Evolutionary conservation across 768 basidiomycete species (phyloP), one percentile per base, ranked within the genome.

Genomic region (Xerocomellus intermedius): DNA sequence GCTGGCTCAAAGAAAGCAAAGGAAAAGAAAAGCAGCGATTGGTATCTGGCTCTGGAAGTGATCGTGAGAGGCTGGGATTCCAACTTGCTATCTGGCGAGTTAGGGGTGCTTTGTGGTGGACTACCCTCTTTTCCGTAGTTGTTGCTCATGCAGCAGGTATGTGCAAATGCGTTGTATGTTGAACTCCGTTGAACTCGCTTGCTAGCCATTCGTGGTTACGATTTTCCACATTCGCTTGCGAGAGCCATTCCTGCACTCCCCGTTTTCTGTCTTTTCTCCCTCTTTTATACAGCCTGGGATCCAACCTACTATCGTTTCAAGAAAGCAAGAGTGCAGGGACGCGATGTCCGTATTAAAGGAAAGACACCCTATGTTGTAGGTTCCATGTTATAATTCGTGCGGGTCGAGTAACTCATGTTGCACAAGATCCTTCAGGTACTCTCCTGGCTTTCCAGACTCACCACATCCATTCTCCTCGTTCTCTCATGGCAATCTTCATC

Each of bases 261-360:
- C 3, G 28, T 76, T 4, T 42, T 89, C 19, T 71, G 76, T 28
- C 42, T 85, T 1, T 12, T 82, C 16, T 92, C 92, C 19, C 64
- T 94, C 16, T 64, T 87, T 7, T 95, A 93, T 87, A 84, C 84
- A 1, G 83, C 79, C 2, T 96, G 94, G 94, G 85, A 96, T 66
- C 93, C 91, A 13, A 89, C 88, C 19, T 93, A 92, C 69, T 71
- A 79, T 22, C 74, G 80, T 10, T 73, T 82, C 50, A 78, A 79
- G 59, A 79, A 74, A 59, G 83, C 86, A 13, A 79, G 82, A 61
- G 73, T 80, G 39, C 89, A 91, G 74, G 88, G 90, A 2, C 82
- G 89, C 19, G 80, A 84, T 57, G 77, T 91, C 22, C 82, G 87
- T 46, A 74, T 89, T 35, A 77, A 75, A 26, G 88, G 90, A 21